A percentile compares a stretch with the other conserved stretches of the same genome.
Evolutionary conservation across 2,329 filamentous ascomycete species (phyloP).

Genomic region (Scedosporium apiospermum): DNA sequence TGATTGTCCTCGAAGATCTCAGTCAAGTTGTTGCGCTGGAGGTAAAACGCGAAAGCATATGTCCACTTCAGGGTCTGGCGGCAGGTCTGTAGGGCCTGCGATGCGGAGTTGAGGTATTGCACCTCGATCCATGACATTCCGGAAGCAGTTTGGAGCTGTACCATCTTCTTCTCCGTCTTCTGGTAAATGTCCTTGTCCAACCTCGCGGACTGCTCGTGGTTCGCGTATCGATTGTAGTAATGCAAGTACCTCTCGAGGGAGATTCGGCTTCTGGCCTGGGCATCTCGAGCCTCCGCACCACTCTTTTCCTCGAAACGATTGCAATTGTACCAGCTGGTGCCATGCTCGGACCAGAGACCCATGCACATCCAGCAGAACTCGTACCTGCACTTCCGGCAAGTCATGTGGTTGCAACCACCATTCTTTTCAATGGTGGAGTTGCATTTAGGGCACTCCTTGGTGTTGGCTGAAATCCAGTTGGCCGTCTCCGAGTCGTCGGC

Average conservation of each 20-base stretch:
- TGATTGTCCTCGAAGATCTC: constrained; percentile 99
- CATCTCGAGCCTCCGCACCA: constrained; percentile 79
- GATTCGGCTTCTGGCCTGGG: constrained; percentile 81
- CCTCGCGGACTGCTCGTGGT: constrained; percentile 95
- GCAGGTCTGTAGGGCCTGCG: constrained; percentile 87
- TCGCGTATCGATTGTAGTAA: constrained; percentile 98
- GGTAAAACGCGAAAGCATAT: constrained; percentile 95
- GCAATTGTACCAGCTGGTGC: constrained; percentile 99
- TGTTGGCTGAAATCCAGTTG: constrained; percentile 99
- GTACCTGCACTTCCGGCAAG: constrained; percentile 87
- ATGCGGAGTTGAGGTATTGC: constrained; percentile 89
- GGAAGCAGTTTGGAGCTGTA: constrained; percentile 83
- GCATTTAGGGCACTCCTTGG: constrained; percentile 95
- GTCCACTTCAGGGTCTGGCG: constrained; percentile 99
- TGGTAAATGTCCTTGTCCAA: constrained; percentile 92
- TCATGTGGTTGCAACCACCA: constrained; percentile 97
- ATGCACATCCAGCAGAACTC: constrained; percentile 99
- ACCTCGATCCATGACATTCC: constrained; percentile 99
- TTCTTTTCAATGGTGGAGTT: constrained; percentile 99
- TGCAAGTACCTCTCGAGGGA: constrained; percentile 94
- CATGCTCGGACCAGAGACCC: constrained; percentile 97
- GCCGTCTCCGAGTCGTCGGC: constrained; percentile 97
- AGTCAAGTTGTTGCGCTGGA: constrained; percentile 90
- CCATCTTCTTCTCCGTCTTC: constrained; percentile 99
- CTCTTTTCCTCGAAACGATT: constrained; percentile 96